These are phyloP conservation scores for Backusella parvicylindrica DNA, from an alignment of 192 early-diverging fungal species.

Conservation along the genomic window DNA sequence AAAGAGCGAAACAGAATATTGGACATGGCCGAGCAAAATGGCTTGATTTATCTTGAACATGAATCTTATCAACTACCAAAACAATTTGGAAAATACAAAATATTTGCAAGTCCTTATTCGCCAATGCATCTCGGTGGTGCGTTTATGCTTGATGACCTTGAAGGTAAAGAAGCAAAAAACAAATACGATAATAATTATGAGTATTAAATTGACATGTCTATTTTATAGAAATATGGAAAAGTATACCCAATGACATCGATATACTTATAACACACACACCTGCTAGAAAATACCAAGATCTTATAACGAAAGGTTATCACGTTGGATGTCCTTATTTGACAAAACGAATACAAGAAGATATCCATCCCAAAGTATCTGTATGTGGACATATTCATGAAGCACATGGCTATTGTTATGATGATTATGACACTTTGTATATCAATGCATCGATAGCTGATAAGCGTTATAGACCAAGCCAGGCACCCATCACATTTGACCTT, in stretches of 20 bases:
- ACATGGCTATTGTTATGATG: constrained; percentile 10
- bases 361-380: constrained; percentile 23
- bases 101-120: constrained; percentile 28
- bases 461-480: constrained; percentile 14
- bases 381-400: constrained; percentile 40
- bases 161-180: background rate
- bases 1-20: constrained; percentile 10
- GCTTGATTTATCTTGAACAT: constrained; percentile 32
- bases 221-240: constrained; percentile 19
- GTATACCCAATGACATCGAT: constrained; percentile 22
- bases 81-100: constrained; percentile 1
- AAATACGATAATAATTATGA: background rate
- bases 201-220: background rate
- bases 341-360: background rate
- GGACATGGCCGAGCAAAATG: constrained; percentile 3
- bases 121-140: constrained; percentile 26
- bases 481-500: constrained; percentile 32
- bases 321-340: constrained; percentile 25
- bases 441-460: constrained; percentile 23
- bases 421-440: constrained; percentile 14
- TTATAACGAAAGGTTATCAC: background rate
- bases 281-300: constrained; percentile 14
- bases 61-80: constrained; percentile 18
- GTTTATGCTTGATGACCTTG: constrained; percentile 25
- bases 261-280: constrained; percentile 34